Base-by-base conservation (phyloP, 345 rosid genomes). In the Clarkia xantiana region DNA sequence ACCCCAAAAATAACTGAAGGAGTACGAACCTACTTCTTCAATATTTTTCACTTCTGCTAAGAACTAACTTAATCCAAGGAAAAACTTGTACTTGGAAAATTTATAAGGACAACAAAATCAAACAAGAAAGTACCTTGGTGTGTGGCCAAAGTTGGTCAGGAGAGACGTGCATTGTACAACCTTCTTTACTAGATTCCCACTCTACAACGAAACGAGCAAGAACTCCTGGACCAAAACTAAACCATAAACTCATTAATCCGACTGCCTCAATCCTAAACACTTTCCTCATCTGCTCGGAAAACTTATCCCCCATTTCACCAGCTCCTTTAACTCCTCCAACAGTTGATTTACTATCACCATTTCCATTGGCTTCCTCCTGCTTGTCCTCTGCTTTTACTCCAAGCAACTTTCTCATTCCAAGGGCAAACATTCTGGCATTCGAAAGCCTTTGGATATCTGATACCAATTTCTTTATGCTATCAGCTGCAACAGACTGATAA, bases 111-210 rank as follows among this genome's bases (percentile, higher is more conserved):
- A 18, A 49, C 14, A 29, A 25, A 11, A 42, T 20, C 39, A 47
- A 25, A 47, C 49, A 51, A 61, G 25, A 53, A 42, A 14, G 66
- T 54, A 77, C 99, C 91, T 87, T 87, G 4, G 99, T 93, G 63
- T 93, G 99, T 17, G 97, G 99, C 99, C 99, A 93, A 56, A 76
- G 90, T 70, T 87, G 96, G 54, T 93, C 97, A 9, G 99, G 99
- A 57, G 97, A 84, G 70, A 93, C 99, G 67, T 84, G 99, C 97
- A 87, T 84, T 40, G 99, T 93, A 73, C 99, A 93, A 61, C 94
- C 97, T 62, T 93, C 91, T 71, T 77, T 93, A 64, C 84, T 88
- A 10, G 94, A 73, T 70, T 87, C 97, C 99, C 99, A 93, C 67
- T 93, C 97, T 47, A 93, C 97, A 69, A 87, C 95, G 73, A 93